A percentile compares a stretch with the other conserved stretches of the same genome.
Evolutionary conservation across 768 basidiomycete species (phyloP).

Genomic region (Amanita muscaria): DNA sequence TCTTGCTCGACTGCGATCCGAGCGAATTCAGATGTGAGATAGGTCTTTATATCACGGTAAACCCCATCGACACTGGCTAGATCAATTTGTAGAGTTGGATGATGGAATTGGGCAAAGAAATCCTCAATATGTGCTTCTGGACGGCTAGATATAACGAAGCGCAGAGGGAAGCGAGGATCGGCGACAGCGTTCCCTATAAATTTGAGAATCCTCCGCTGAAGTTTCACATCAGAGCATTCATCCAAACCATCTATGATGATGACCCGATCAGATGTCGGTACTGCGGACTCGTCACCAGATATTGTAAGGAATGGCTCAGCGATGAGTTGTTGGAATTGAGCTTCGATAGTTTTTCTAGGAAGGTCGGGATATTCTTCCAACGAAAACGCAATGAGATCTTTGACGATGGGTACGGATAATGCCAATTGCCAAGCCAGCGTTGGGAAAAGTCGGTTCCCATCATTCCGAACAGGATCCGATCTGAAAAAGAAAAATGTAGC

Average conservation of each 20-base stretch:
- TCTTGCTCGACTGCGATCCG: slow-evolving; percentile 1
- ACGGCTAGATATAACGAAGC: neutral
- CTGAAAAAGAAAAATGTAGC: neutral
- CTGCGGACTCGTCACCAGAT: neutral
- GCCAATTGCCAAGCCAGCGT: neutral
- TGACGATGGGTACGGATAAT: neutral
- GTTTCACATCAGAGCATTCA: no score
- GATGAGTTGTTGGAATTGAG: no score
- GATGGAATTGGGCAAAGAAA: neutral
- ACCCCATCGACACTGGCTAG: slow-evolving; percentile 5
- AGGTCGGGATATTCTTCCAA: no score
- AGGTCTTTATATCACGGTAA: slow-evolving; percentile 13
- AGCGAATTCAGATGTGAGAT: slow-evolving; percentile 11
- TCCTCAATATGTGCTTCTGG: neutral
- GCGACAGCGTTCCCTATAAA: no score
- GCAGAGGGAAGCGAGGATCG: neutral
- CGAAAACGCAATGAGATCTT: no score
- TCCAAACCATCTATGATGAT: no score
- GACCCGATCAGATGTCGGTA: no score
- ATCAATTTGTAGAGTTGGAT: no score
- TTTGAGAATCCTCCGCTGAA: no score
- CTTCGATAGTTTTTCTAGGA: no score
- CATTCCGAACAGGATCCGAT: neutral
- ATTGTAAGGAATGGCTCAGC: neutral
- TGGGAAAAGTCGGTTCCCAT: neutral